A percentile compares a stretch with the other conserved stretches of the same genome.
Evolutionary conservation across 805 yeast species (phyloP).

Genomic region (Candida verbasci): DNA sequence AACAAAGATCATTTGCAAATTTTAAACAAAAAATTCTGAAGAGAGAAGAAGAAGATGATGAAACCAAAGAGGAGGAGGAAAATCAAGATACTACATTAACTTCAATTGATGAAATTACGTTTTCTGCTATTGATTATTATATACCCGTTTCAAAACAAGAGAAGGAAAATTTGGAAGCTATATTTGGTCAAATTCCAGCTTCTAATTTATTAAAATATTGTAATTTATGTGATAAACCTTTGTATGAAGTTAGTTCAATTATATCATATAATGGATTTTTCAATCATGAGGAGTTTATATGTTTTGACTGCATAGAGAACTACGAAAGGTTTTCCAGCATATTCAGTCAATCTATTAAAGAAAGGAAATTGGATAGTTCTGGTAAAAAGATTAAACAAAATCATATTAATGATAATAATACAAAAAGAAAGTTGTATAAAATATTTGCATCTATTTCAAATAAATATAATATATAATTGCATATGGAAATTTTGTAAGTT

Average conservation of each 20-base stretch:
- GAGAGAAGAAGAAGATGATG: neutral
- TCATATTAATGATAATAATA: neutral
- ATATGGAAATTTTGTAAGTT: too few relatives aligned
- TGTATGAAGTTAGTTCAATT: slow-evolving; percentile 55
- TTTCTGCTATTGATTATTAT: slow-evolving; percentile 1
- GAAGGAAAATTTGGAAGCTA: slow-evolving; percentile 28
- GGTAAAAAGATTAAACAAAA: neutral
- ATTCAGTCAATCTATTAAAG: slow-evolving; percentile 9
- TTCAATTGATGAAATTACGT: slow-evolving; percentile 1
- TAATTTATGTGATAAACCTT: slow-evolving; percentile 65
- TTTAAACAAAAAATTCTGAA: slow-evolving; percentile 20
- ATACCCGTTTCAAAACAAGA: neutral
- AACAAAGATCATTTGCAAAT: slow-evolving; percentile 34
- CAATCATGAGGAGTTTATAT: slow-evolving; percentile 52
- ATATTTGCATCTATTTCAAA: slow-evolving; percentile 16
- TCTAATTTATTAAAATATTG: slow-evolving; percentile 45
- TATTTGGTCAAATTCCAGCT: slow-evolving; percentile 37
- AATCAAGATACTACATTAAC: neutral
- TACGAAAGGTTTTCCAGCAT: slow-evolving; percentile 51
- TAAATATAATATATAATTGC: slow-evolving; percentile 15
- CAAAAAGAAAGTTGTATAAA: slow-evolving; percentile 11
- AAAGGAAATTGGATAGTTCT: neutral
- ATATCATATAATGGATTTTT: slow-evolving; percentile 3
- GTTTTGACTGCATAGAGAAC: slow-evolving; percentile 56
- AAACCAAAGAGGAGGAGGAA: neutral